These are phyloP conservation scores for Nannochloris sp. DNA, from an alignment of 139 green algal species.

Conservation along the genomic window DNA sequence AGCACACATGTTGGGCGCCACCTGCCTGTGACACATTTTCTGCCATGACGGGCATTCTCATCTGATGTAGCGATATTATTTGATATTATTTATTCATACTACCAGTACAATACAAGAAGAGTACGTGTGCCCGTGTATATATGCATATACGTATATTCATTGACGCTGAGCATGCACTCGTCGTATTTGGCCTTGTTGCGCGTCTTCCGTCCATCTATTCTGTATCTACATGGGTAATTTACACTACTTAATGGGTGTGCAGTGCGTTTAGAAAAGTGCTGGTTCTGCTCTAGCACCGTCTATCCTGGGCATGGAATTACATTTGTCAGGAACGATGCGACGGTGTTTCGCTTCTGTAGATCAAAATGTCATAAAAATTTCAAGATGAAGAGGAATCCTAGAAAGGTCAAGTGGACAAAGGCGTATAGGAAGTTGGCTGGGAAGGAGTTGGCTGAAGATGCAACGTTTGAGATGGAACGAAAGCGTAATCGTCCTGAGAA, in stretches of 20 bases:
- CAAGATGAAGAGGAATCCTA: constrained; percentile 99
- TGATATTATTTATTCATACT: too few species aligned
- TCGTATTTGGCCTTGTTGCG: too few species aligned
- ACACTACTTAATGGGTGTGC: constrained; percentile 1
- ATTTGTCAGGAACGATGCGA: constrained; percentile 93
- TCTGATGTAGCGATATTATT: too few species aligned
- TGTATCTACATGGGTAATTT: too few species aligned
- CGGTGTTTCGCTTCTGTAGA: constrained; percentile 91
- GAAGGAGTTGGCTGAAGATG: constrained; percentile 91
- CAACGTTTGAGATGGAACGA: constrained; percentile 95
- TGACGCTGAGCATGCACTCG: too few species aligned
- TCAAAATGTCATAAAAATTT: constrained; percentile 99
- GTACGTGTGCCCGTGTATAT: background rate
- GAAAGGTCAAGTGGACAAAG: constrained; percentile 97
- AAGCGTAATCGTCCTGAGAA: constrained; percentile 86
- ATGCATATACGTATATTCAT: too few species aligned
- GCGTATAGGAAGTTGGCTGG: constrained; percentile 87
- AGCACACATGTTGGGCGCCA: too few species aligned
- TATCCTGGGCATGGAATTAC: constrained; percentile 95
- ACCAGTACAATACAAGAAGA: background rate
- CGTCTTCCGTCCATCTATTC: too few species aligned
- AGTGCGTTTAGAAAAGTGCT: constrained; percentile 97
- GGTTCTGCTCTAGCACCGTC: constrained; percentile 94
- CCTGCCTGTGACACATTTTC: too few species aligned
- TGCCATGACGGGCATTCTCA: too few species aligned